Evolutionary conservation across 306 rosid genomes (phyloP).

Genomic region (Cucurbita argyrosperma): DNA sequence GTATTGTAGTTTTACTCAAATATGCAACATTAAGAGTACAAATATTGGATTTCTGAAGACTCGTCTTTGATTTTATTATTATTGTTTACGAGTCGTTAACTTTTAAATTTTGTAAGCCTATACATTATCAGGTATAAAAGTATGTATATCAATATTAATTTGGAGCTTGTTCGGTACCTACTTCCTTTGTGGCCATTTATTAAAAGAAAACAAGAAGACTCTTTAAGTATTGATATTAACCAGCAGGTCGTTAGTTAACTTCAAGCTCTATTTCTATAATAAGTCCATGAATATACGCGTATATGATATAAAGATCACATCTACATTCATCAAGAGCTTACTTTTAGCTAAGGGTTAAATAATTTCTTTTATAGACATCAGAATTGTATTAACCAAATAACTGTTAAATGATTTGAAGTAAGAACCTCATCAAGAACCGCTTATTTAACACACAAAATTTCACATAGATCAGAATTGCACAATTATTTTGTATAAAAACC

Average conservation of each 20-base stretch:
- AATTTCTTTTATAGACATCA: not conserved
- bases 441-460: not conserved
- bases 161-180: not conserved
- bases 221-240: no score
- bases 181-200: not conserved
- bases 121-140: not conserved
- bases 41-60: not conserved
- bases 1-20: not conserved
- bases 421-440: not conserved
- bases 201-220: no score
- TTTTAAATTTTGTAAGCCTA: not conserved
- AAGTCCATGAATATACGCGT: not conserved
- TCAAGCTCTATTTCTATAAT: not conserved
- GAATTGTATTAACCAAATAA: not conserved
- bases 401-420: not conserved
- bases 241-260: not conserved
- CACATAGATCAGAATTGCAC: not conserved
- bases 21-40: not conserved
- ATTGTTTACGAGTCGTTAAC: no score
- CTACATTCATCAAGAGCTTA: not conserved
- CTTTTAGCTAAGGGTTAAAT: not conserved
- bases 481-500: not conserved
- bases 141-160: not conserved
- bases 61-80: not conserved
- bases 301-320: not conserved